Conservation (phyloP, 805 yeast species). For the Debaryomyces tyrocola region DNA sequence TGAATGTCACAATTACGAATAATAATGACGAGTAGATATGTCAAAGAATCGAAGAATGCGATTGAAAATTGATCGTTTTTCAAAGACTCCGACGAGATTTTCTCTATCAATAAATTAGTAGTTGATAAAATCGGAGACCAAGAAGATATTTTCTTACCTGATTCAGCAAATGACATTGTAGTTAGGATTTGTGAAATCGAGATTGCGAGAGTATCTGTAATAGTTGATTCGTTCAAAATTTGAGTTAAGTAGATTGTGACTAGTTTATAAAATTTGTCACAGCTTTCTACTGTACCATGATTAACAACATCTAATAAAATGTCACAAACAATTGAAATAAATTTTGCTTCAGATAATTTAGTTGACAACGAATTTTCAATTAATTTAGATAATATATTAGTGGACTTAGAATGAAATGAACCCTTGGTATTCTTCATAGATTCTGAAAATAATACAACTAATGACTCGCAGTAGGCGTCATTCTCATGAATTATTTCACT, state of each 20-base stretch:
- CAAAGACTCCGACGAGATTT: conserved; percentile 6
- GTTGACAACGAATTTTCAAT: conserved; percentile 32
- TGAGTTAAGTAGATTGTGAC: conserved; percentile 19
- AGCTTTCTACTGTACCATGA: conserved; percentile 52
- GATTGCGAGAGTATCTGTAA: conserved; percentile 15
- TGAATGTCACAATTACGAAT: conserved; percentile 56
- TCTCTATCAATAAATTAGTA: conserved; percentile 20
- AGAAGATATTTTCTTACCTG: conserved; percentile 60
- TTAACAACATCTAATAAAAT: conserved; percentile 52
- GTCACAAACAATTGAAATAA: conserved; percentile 55
- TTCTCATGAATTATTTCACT: conserved; percentile 31
- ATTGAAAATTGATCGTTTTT: conserved; percentile 6
- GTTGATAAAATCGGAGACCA: conserved; percentile 44
- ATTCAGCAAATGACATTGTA: conserved; percentile 61
- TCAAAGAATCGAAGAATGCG: conserved; percentile 26
- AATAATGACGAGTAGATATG: conserved; percentile 49
- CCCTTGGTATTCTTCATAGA: conserved; percentile 71
- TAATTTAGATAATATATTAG: conserved; percentile 46
- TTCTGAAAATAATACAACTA: conserved; percentile 66
- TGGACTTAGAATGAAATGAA: conserved; percentile 72
- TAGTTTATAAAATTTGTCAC: conserved; percentile 43
- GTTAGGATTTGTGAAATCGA: conserved; percentile 42
- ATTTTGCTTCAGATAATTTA: conserved; percentile 14
- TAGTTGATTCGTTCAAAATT: conserved; percentile 8
- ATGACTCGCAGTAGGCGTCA: conserved; percentile 54